phyloP scores from a whole-genome alignment of 1,284 basidiomycete species.

The Moesziomyces antarcticus region DNA sequence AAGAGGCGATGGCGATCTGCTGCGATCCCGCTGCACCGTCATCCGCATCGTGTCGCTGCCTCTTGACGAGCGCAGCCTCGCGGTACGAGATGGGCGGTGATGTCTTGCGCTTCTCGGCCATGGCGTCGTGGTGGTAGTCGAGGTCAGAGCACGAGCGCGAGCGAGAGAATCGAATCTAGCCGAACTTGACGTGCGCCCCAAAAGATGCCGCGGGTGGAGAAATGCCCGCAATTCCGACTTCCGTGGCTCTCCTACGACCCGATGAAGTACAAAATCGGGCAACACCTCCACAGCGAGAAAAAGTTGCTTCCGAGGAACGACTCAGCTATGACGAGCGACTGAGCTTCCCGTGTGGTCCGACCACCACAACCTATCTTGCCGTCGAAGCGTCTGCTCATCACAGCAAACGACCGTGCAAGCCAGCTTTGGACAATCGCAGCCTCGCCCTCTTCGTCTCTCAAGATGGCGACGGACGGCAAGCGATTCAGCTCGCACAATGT shows the following conservation, averaged over 20 bases:
- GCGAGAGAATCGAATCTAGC: background rate
- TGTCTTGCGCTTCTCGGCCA: constrained; percentile 63
- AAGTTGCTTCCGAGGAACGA: background rate
- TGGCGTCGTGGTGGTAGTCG: constrained; percentile 8
- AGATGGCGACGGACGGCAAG: constrained; percentile 40
- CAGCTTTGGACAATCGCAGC: too few species aligned
- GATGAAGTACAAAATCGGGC: background rate
- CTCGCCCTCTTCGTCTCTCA: background rate
- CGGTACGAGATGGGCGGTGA: constrained; percentile 47
- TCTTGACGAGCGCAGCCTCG: constrained; percentile 54
- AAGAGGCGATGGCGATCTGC: constrained; percentile 55
- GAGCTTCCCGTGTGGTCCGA: too few species aligned
- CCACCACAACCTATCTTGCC: constrained; percentile 12
- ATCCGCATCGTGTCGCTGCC: constrained; percentile 49
- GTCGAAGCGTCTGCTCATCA: background rate
- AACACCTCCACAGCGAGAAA: background rate
- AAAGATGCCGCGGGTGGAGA: background rate
- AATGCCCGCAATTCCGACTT: background rate
- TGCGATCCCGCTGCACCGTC: constrained; percentile 18
- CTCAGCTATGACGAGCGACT: too few species aligned
- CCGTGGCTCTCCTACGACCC: background rate
- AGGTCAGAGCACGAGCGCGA: background rate
- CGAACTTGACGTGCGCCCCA: background rate
- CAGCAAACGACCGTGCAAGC: constrained; percentile 4
- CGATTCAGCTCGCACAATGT: constrained; percentile 62